Base-by-base conservation (phyloP, 768 basidiomycete genomes). In the Lentinus brumalis region DNA sequence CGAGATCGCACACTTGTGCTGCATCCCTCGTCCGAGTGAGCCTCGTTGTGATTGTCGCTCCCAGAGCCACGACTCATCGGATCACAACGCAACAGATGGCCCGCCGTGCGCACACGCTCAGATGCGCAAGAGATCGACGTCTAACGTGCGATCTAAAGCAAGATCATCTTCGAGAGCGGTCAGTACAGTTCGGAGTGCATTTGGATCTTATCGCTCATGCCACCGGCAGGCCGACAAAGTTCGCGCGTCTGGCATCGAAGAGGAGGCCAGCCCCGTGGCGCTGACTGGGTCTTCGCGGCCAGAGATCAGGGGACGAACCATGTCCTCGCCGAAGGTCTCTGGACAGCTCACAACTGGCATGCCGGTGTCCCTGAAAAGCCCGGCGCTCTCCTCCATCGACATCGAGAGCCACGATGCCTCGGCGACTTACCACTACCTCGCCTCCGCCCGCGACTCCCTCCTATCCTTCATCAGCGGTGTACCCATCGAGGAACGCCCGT, bases 381-480 rank as follows among this genome's bases (percentile, higher is more conserved):
- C 61, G 4, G 61, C 70, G 1, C 38, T 63, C 10, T 62, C 63
- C 15, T 50, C 51, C 35, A 53, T 70, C 47, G 61, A 67, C 47
- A 56, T 65, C 41, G 53, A 68, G 46, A 58, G 32, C 55, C 65
- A 67, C 57, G 61, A 60, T 53, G 63, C 66, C 26, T 51, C 63
- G 29, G 50, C 57, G 5, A 42, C 57, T 7, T 57, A 54, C 56
- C 30, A 30, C 49, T 55, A 59, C 56, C 49, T 57, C 56, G 49
- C 56, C 18, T 56, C 61, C 35, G 58, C 60, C 15, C 59, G 59
- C 40, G 61, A 66, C 54, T 53, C 52, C 29, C 57, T 59, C 46
- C 65, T 57, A 56, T 29, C 52, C 56, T 18, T 41, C 50, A 56
- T 62, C 54, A 60, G 57, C 56, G 15, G 45, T 45, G 31, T 65